Base-by-base conservation (phyloP, 768 basidiomycete genomes). In the Cantharellus anzutake region DNA sequence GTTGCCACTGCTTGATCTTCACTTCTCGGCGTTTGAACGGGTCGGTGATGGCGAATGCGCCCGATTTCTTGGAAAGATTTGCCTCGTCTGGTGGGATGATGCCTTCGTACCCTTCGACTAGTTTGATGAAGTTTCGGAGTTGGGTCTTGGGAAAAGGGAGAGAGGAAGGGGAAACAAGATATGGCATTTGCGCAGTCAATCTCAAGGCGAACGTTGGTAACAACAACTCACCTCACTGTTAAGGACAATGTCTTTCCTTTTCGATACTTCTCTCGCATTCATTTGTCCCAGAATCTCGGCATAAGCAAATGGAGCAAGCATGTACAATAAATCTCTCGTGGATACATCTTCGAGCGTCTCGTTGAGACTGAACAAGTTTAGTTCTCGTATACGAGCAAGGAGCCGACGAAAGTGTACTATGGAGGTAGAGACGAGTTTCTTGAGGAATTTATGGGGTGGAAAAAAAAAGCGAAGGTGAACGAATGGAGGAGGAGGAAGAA, bases 1-100 rank as follows among this genome's bases (percentile, higher is more conserved):
- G 78, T 70, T 83, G 82, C 70, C 81, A 97, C 67, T 93, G 92
- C 62, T 80, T 82, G 63, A 99, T 96, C 73, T 96, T 99, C 41
- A 83, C 69, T 64, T 94, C 91, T 64, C 96, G 73, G 60, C 84
- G 76, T 66, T 77, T 79, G 1, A 80, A 77, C 20, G 83, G 78
- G 68, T 97, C 85, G 44, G 51, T 35, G 29, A 44, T 40, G 7
- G 38, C 50, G 4, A 51, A 38, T 3, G 35, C 55, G 2, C 41
- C 58, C 7, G 20, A 75, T 53, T 74, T 75, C 51, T 70, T 72
- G 64, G 82, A 78, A 5, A 89, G 67, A 7, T 69, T 70, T 52
- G 77, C 76, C 64, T 88, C 83, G 2, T 75, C 73, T 40, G 77
- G 74, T 0, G 82, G 75, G 4, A 89, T 71, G 52, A 91, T 74